Percentiles rank a stretch among this genome's conserved stretches.
Evolutionary conservation across 202 grass and related monocot genomes (phyloP).

Genomic region (Panicum hallii): DNA sequence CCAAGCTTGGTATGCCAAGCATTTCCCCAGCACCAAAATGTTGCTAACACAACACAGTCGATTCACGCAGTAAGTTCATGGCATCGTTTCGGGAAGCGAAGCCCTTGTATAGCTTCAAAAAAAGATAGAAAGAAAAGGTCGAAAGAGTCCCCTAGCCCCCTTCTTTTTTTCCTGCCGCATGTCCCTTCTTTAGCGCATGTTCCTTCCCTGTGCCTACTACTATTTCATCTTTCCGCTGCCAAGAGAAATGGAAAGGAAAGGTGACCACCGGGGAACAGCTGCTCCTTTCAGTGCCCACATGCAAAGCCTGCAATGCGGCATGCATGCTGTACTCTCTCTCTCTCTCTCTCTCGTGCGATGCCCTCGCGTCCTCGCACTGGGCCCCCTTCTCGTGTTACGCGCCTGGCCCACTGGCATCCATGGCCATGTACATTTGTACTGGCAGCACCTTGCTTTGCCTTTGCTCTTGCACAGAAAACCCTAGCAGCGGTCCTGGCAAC

Average conservation of each 20-base stretch:
- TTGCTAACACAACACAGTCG: neutral
- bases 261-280: slow-evolving; percentile 11
- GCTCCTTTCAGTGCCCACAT: slow-evolving; percentile 38
- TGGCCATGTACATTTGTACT: neutral
- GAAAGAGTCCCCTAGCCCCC: neutral
- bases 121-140: neutral
- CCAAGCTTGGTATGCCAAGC: no score
- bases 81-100: neutral
- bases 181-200: neutral
- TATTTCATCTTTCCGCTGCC: slow-evolving; percentile 1
- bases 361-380: neutral
- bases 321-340: slow-evolving; percentile 22
- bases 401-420: slow-evolving; percentile 16
- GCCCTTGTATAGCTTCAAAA: neutral
- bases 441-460: neutral
- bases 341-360: neutral
- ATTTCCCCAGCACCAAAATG: neutral
- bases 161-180: neutral
- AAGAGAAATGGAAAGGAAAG: neutral
- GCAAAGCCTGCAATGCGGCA: slow-evolving; percentile 30
- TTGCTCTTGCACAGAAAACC: neutral
- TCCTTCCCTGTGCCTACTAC: neutral
- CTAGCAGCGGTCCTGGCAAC: neutral
- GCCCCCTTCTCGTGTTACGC: neutral
- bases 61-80: neutral